Evolutionary conservation across 352 stramenopile species (phyloP), one percentile per base, ranked within the genome.

Genomic region (Phytophthora crassamura): DNA sequence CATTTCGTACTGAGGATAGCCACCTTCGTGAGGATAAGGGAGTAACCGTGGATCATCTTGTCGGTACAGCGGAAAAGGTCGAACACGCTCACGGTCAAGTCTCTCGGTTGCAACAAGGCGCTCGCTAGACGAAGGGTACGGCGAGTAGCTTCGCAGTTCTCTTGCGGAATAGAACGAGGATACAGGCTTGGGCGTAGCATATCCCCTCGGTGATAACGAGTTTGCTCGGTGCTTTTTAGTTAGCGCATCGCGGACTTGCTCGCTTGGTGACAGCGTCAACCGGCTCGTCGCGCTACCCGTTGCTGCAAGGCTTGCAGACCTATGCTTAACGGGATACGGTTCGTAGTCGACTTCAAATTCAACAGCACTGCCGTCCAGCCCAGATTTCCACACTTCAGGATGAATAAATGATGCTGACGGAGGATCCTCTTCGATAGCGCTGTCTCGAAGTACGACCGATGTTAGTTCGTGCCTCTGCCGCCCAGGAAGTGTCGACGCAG

Each of bases 191-290:
- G 18, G 22, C 30, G 58, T 40, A 34, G 34, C 46, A 35, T 51
- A 61, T 18, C 42, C n/a, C 32, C 33, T 50, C 5, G 45, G 67
- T 33, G 58, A 69, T 15, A 62, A n/a, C 2, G 62, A 75, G 5
- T 61, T 65, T 51, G 66, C 50, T 4, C 70, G 68, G 38, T 90
- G 67, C 11, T 66, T 76, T 41, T 48, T 63, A 22, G 77, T 72
- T 9, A 91, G 39, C 1, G 77, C 79, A 40, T 86, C 79, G 32
- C 83, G 75, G 30, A 91, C 53, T 51, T 76, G 73, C n/a, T 82
- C 80, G 36, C 75, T 91, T 0, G 80, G 68, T 49, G 83, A 91
- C 40, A 91, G 57, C 9, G 66, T 35, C 11, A 71, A 20, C 0
- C 48, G 71, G 34, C 60, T 74, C 42, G 58, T 63, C 48, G 45